A percentile compares a stretch with the other conserved stretches of the same genome.
phyloP scores from a whole-genome alignment of 768 basidiomycete genomes.

The Podaxis rugospora region DNA sequence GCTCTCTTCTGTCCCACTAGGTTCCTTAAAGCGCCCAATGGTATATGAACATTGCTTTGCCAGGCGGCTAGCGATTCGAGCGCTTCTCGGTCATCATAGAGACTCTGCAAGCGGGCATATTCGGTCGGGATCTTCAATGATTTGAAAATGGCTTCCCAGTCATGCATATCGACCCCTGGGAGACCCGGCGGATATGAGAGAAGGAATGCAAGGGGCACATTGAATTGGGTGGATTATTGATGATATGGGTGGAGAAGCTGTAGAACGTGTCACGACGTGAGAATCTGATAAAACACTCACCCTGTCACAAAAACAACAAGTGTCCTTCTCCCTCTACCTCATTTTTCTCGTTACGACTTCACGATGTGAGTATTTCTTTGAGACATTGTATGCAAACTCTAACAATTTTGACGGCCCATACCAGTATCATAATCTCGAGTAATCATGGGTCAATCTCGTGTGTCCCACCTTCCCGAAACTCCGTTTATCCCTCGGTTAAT shows the following conservation, averaged over 20 bases:
- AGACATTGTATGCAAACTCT: not conserved
- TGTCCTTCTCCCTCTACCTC: not conserved
- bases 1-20: not conserved
- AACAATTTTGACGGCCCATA: not conserved
- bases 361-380: not conserved
- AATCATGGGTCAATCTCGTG: conserved; percentile 11
- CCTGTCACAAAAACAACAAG: not conserved
- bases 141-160: not conserved
- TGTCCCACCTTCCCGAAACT: not conserved
- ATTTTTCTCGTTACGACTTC: not conserved
- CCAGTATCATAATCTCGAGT: not conserved
- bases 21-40: not conserved
- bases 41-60: not conserved
- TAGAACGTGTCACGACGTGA: conserved; percentile 1
- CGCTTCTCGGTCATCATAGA: not conserved
- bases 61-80: not conserved
- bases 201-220: not conserved
- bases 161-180: not conserved
- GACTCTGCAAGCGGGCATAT: not conserved
- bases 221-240: not conserved
- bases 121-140: not conserved
- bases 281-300: conserved; percentile 8
- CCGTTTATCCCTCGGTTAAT: not conserved
- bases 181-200: not conserved
- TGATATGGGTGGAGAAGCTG: not conserved